Percentiles rank a stretch among this genome's conserved stretches.
Evolutionary conservation across 768 basidiomycete species (phyloP).

Genomic region (Mycena chlorophos): DNA sequence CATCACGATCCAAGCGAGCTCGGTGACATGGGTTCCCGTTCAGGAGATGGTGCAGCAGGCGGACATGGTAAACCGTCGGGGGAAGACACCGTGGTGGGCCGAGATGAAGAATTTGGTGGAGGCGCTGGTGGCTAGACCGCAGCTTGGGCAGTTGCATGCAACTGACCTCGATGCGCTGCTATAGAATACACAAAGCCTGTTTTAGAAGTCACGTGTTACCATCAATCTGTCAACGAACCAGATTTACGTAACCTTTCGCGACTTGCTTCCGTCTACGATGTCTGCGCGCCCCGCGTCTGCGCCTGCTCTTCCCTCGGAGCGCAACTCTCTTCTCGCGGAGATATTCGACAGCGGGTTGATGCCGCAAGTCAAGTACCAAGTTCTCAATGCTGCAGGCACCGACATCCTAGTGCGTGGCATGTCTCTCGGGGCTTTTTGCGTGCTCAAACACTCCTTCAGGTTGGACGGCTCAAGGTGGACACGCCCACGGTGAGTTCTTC

Average conservation of each 20-base stretch:
- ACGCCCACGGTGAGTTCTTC: constrained; percentile 68
- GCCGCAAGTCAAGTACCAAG: constrained; percentile 88
- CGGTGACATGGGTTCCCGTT: constrained; percentile 81
- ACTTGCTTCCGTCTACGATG: background rate
- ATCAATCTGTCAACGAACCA: background rate
- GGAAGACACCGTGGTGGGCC: constrained; percentile 79
- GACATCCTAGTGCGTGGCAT: constrained; percentile 70
- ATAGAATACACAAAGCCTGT: constrained; percentile 6
- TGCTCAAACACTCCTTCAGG: constrained; percentile 42
- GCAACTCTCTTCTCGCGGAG: too few species aligned
- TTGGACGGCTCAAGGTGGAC: constrained; percentile 84
- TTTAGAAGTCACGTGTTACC: constrained; percentile 12
- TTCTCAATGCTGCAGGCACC: constrained; percentile 72
- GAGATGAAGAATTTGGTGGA: constrained; percentile 70
- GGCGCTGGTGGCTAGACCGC: constrained; percentile 64
- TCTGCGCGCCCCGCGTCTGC: background rate
- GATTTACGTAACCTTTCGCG: background rate
- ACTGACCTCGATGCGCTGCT: constrained; percentile 26
- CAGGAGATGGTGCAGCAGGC: constrained; percentile 82
- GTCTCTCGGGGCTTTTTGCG: constrained; percentile 3
- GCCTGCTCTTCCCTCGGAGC: too few species aligned
- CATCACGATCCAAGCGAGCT: constrained; percentile 86
- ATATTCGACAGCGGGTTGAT: constrained; percentile 43
- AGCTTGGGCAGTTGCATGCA: constrained; percentile 45
- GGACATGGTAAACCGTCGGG: constrained; percentile 88